Evolutionary conservation across 306 rosid genomes (phyloP).

Genomic region (Macrotyloma uniflorum): DNA sequence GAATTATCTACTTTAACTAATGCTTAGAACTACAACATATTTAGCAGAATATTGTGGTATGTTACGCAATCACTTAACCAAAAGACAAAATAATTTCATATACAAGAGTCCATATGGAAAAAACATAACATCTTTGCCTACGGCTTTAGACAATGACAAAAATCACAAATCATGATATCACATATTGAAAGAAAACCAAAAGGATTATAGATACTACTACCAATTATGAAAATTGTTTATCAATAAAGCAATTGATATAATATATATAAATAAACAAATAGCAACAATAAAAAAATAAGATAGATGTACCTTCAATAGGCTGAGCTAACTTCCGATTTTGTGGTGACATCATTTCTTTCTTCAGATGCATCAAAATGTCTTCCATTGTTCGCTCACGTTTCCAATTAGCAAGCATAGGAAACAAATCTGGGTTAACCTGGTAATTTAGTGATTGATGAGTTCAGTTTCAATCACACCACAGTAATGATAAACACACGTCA

Average conservation of each 20-base stretch:
- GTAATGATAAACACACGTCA: constrained; percentile 76
- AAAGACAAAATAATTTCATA: constrained; percentile 14
- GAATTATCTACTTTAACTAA: too few species aligned
- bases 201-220: neutral
- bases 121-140: neutral
- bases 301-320: constrained; percentile 83
- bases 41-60: too few species aligned
- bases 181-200: neutral
- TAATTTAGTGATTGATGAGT: constrained; percentile 42
- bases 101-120: neutral
- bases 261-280: neutral
- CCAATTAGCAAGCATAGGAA: constrained; percentile 98
- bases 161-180: neutral
- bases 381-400: constrained; percentile 92
- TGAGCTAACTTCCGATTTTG: constrained; percentile 93
- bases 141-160: neutral
- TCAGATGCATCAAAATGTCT: constrained; percentile 82
- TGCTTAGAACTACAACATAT: too few species aligned
- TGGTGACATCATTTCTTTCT: constrained; percentile 93
- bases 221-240: neutral
- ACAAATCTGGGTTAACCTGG: constrained; percentile 88
- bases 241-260: neutral
- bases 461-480: constrained; percentile 32
- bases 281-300: constrained; percentile 19
- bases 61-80: constrained; percentile 13